Conservation (phyloP, 805 yeast species). For the Candida oleophila region DNA sequence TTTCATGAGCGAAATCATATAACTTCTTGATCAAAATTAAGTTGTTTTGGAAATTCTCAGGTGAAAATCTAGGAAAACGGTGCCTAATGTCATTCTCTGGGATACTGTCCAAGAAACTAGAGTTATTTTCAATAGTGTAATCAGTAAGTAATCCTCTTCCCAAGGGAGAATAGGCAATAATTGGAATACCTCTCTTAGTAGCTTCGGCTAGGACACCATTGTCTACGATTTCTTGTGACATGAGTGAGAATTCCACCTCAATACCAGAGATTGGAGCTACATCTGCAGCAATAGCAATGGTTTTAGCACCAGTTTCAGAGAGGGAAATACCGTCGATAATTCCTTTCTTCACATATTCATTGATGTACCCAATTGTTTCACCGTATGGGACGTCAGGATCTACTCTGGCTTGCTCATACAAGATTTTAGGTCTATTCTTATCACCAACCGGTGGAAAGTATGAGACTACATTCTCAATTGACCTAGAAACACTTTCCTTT, state of each 20-base stretch:
- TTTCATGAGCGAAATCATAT: constrained; percentile 46
- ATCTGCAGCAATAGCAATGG: constrained; percentile 57
- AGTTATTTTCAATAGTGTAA: constrained; percentile 36
- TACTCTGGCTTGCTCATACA: constrained; percentile 74
- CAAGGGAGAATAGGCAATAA: constrained; percentile 81
- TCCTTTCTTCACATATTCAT: constrained; percentile 61
- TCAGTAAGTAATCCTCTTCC: constrained; percentile 81
- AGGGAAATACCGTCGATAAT: constrained; percentile 68
- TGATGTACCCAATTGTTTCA: constrained; percentile 55
- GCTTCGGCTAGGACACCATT: constrained; percentile 66
- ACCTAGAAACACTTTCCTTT: constrained; percentile 42
- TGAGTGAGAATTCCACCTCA: constrained; percentile 77
- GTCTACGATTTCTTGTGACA: constrained; percentile 56
- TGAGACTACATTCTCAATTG: constrained; percentile 44
- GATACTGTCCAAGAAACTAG: constrained; percentile 38
- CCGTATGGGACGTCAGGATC: constrained; percentile 57
- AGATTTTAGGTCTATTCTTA: constrained; percentile 31
- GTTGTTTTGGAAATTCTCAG: constrained; percentile 58
- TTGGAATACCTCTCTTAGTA: constrained; percentile 57
- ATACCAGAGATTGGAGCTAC: constrained; percentile 62
- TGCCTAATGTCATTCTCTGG: constrained; percentile 57
- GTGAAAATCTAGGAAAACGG: constrained; percentile 54
- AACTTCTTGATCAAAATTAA: constrained; percentile 47
- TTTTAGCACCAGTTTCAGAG: constrained; percentile 65
- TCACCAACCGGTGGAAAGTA: constrained; percentile 26